Evolutionary conservation across 331 rosid genomes (phyloP).

Genomic region (Quercus phellos): DNA sequence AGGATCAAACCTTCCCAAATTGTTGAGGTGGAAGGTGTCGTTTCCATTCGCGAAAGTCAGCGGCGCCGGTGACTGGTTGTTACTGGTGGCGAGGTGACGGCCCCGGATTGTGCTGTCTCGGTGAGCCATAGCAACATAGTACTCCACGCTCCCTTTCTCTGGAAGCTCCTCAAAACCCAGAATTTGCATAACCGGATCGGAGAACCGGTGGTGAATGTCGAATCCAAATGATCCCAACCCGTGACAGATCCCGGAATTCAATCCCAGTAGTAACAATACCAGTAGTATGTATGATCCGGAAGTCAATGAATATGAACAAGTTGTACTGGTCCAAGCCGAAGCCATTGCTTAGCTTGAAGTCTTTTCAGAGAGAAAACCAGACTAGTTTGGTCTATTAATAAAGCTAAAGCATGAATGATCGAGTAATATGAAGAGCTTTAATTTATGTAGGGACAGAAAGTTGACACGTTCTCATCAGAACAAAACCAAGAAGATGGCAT

Average conservation of each 20-base stretch:
- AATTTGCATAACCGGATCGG: slow-evolving; percentile 70
- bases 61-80: slow-evolving; percentile 14
- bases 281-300: neutral
- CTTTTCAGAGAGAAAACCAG: too few relatives aligned
- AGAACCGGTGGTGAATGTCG: slow-evolving; percentile 79
- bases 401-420: too few relatives aligned
- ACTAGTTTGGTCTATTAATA: too few relatives aligned
- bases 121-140: slow-evolving; percentile 58
- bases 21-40: slow-evolving; percentile 31
- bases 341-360: too few relatives aligned
- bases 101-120: slow-evolving; percentile 58
- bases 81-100: slow-evolving; percentile 47
- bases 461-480: too few relatives aligned
- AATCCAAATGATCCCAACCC: neutral
- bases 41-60: slow-evolving; percentile 55
- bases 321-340: too few relatives aligned
- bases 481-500: too few relatives aligned
- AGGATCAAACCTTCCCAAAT: slow-evolving; percentile 52
- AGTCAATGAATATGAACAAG: too few relatives aligned
- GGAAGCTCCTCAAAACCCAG: slow-evolving; percentile 44
- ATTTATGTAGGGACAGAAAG: too few relatives aligned
- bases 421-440: too few relatives aligned
- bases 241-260: neutral
- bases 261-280: neutral
- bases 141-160: slow-evolving; percentile 65